Base-by-base conservation (phyloP, 805 yeast species). In the Candida ipomoeae region DNA sequence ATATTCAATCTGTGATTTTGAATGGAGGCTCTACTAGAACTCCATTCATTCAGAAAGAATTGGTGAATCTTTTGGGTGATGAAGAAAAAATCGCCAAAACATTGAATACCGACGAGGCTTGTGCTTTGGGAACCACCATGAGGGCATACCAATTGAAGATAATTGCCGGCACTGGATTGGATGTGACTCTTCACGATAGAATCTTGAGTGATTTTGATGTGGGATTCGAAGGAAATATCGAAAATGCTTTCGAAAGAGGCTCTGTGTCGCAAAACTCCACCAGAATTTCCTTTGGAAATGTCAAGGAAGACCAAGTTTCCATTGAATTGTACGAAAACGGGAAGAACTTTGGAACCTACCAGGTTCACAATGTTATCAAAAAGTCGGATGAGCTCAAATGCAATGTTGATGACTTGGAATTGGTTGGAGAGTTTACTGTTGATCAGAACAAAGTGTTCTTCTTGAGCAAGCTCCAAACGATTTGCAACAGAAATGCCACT, bases 81-180 rank as follows among this genome's bases (percentile, higher is more conserved):
- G 81, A 80, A 17, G 84, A 81, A 2, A 70, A 63, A 53, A 74
- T 91, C 37, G 77, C 96, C 20, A 89, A 85, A 66, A 88, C 85
- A 46, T 95, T 94, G 41, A 94, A 94, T 67, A 94, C 99, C 0
- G 99, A 94, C 68, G 99, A 94, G 71, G 84, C 97, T 41, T 89
- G 89, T 47, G 96, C 89, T 13, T 76, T 88, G 59, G 99, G 99
- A 45, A 82, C 95, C 2, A 82, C 96, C n/a, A 71, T 87, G 36
- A 79, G 90, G 56, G 98, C 94, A 18, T 85, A 89, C 38, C 66
- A 65, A 48, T 75, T 82, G 44, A 71, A 89, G 36, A 78, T 83
- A 59, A 85, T 83, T 65, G 81, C 83, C 57, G 76, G 87, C 6
- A 81, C 55, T 8, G 55, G 53, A 3, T 55, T 81, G 58, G 82